These are phyloP conservation scores for Diaporthe velutina DNA, from an alignment of 2,329 filamentous ascomycete genomes.

Conservation along the genomic window DNA sequence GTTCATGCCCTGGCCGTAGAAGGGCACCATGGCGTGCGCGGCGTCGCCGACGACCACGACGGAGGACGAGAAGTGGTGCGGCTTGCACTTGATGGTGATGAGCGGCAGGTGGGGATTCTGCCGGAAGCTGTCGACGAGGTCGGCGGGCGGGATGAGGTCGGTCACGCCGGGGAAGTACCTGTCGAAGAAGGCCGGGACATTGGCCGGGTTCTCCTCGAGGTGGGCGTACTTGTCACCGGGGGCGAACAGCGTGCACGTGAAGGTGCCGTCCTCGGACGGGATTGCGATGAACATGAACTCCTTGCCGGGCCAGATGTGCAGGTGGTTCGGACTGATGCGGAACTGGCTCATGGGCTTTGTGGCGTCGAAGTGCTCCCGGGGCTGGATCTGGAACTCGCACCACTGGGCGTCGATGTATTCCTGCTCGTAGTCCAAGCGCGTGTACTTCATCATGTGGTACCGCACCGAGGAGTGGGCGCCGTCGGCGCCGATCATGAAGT, in stretches of 20 bases:
- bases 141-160: slow-evolving; percentile 73
- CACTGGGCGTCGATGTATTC: slow-evolving; percentile 96
- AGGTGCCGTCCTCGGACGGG: slow-evolving; percentile 85
- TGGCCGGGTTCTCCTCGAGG: slow-evolving; percentile 73
- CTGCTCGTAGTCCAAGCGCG: slow-evolving; percentile 90
- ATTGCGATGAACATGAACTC: slow-evolving; percentile 99
- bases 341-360: slow-evolving; percentile 65
- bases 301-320: slow-evolving; percentile 97
- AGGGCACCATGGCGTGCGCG: slow-evolving; percentile 97
- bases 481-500: slow-evolving; percentile 94
- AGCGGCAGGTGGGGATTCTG: slow-evolving; percentile 91
- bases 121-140: slow-evolving; percentile 81
- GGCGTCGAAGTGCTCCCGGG: slow-evolving; percentile 52
- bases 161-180: slow-evolving; percentile 89
- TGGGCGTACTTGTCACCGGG: slow-evolving; percentile 76
- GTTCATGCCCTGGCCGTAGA: slow-evolving; percentile 99
- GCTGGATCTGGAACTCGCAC: slow-evolving; percentile 92
- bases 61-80: slow-evolving; percentile 83
- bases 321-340: slow-evolving; percentile 88
- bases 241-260: slow-evolving; percentile 95
- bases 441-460: slow-evolving; percentile 96
- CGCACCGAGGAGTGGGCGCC: slow-evolving; percentile 93
- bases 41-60: slow-evolving; percentile 93
- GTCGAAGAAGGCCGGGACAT: slow-evolving; percentile 81
- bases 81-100: slow-evolving; percentile 92